Conservation (phyloP, 2,329 filamentous ascomycete genomes). For the Xylaria sp. region DNA sequence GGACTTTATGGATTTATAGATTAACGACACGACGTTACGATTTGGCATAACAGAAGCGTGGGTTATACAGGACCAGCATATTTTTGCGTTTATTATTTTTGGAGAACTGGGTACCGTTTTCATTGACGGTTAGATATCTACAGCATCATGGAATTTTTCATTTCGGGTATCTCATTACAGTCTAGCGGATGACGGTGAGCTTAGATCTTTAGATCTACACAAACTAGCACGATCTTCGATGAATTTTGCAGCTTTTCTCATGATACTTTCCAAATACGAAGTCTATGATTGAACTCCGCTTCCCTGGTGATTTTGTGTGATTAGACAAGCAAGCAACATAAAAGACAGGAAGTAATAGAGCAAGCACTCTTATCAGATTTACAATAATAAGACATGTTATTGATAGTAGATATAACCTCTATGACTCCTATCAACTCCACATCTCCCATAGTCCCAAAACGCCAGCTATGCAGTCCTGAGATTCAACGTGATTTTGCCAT, state of each 20-base stretch:
- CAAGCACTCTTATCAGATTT: not conserved
- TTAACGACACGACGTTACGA: slow-evolving; percentile 8
- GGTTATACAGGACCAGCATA: slow-evolving; percentile 14
- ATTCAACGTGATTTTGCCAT: not conserved
- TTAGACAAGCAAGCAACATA: not conserved
- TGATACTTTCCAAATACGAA: not conserved
- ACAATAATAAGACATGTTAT: not conserved
- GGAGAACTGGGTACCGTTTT: not conserved
- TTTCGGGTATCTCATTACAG: not conserved
- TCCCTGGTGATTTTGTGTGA: not conserved
- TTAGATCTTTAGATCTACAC: slow-evolving; percentile 2
- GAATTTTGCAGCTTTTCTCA: not conserved
- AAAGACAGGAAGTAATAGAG: not conserved
- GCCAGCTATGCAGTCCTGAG: slow-evolving; percentile 12
- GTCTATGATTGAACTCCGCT: not conserved
- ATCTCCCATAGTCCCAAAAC: not conserved
- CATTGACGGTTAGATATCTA: not conserved
- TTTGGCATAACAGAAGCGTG: not conserved
- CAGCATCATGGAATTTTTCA: slow-evolving; percentile 9
- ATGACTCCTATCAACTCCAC: not conserved
- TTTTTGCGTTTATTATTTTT: not conserved
- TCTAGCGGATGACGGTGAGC: not conserved
- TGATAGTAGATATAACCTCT: not conserved
- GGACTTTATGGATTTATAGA: not conserved
- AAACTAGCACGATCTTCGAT: not conserved